Conservation (phyloP, 192 early-diverging fungal species). For the Coemansia javaensis region DNA sequence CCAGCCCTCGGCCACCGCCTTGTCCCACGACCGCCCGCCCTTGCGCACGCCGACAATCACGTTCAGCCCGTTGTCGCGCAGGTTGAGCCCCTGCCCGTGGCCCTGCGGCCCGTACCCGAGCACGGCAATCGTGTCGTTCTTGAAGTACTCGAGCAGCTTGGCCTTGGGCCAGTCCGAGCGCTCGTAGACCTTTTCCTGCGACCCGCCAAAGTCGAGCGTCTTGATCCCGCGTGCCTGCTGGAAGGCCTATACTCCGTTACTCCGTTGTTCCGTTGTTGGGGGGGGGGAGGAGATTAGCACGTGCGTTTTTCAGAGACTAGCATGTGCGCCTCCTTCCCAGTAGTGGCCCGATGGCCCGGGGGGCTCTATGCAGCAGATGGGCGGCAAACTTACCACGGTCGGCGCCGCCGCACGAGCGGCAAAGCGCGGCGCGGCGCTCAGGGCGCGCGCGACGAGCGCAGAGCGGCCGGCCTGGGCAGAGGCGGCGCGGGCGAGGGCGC, state of each 20-base stretch:
- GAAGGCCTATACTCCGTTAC: constrained; percentile 20
- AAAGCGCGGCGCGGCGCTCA: constrained; percentile 48
- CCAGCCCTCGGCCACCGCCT: constrained; percentile 93
- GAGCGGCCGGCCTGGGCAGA: constrained; percentile 32
- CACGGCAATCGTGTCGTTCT: constrained; percentile 87
- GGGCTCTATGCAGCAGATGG: too few relatives aligned
- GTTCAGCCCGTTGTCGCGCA: constrained; percentile 94
- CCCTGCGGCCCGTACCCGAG: constrained; percentile 96
- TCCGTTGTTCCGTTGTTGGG: not conserved
- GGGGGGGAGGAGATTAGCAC: not conserved
- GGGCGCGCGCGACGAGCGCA: constrained; percentile 32
- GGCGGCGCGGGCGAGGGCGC: constrained; percentile 41
- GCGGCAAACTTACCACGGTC: constrained; percentile 29
- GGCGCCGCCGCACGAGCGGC: constrained; percentile 40
- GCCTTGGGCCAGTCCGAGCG: constrained; percentile 88
- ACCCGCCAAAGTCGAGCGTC: constrained; percentile 92
- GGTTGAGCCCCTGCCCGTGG: constrained; percentile 88
- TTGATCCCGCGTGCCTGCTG: constrained; percentile 76
- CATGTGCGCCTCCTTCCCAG: too few relatives aligned
- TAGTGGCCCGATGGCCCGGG: too few relatives aligned
- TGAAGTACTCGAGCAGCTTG: constrained; percentile 86
- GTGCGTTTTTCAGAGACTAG: too few relatives aligned
- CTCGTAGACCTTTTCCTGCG: constrained; percentile 90
- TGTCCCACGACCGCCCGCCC: constrained; percentile 82
- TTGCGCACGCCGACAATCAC: constrained; percentile 92